Evolutionary conservation across 2,329 filamentous ascomycete species (phyloP).

Genomic region (Fusarium pseudonygamai): DNA sequence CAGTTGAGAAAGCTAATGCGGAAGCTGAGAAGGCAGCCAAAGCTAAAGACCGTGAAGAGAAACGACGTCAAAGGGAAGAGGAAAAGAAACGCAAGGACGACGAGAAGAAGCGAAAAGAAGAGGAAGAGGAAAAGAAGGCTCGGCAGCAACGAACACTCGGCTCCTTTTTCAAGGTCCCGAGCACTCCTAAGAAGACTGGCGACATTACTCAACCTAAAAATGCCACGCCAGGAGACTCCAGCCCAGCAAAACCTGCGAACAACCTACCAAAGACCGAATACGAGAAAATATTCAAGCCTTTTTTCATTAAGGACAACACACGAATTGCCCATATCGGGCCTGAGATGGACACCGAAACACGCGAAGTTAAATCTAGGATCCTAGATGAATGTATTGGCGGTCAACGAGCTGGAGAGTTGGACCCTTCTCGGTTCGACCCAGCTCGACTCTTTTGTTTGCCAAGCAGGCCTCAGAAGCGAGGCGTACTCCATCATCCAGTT

Average conservation of each 20-base stretch:
- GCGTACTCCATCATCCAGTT: constrained; percentile 62
- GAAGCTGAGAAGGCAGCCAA: constrained; percentile 51
- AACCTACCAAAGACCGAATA: constrained; percentile 62
- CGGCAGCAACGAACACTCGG: constrained; percentile 58
- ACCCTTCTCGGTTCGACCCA: constrained; percentile 54
- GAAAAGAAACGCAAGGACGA: constrained; percentile 54
- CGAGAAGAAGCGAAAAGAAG: constrained; percentile 57
- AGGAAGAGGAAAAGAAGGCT: constrained; percentile 63
- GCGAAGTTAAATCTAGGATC: constrained; percentile 59
- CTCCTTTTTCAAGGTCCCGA: constrained; percentile 56
- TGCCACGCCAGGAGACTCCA: constrained; percentile 43
- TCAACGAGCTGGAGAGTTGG: constrained; percentile 55
- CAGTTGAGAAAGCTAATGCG: constrained; percentile 45
- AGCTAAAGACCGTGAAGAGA: constrained; percentile 52
- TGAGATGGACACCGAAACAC: constrained; percentile 66
- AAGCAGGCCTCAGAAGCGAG: constrained; percentile 52
- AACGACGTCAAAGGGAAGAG: constrained; percentile 49
- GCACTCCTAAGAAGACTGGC: constrained; percentile 54
- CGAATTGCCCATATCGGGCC: constrained; percentile 71
- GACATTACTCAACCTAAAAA: constrained; percentile 45
- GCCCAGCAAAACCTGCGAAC: constrained; percentile 19
- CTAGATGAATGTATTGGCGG: constrained; percentile 63
- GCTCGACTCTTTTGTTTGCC: constrained; percentile 58
- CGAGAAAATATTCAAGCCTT: constrained; percentile 79
- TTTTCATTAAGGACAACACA: constrained; percentile 79